Base-by-base conservation (phyloP, 1,139 yeast species). In the Yamadazyma aaseri region DNA sequence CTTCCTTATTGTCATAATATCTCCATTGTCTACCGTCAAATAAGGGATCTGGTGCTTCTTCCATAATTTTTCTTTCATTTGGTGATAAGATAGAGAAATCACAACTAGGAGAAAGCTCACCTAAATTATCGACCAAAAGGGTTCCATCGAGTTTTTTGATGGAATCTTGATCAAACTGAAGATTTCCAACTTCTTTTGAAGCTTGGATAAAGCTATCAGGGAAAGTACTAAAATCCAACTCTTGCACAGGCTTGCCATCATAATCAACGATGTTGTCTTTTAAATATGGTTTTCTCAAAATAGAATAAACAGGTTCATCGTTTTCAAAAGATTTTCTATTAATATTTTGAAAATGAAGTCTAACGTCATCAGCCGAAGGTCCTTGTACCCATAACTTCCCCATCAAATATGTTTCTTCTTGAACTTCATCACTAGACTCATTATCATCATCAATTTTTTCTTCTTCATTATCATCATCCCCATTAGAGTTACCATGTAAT, bases 301-400 rank as follows among this genome's bases (percentile, higher is more conserved):
- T 15, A 1, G 8, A 6, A 3, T 25, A 7, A 4, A 25, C 31
- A 3, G 32, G 26, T 10, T 20, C 21, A 22, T 40, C 46, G 32
- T 25, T 29, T 1, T 22, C 8, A 12, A 33, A 44, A 28, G 28
- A 27, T 1, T 28, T 22, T 20, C 40, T 21, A 5, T 35, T 35
- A 10, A 24, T 33, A 6, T 20, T 34, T 17, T 42, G 36, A 14
- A 55, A 48, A 38, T 58, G 49, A 6, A 50, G 44, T 17, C 56
- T 52, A 15, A 76, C 55, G 46, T 89, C 95, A 33, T 77, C 82
- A 15, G 67, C 66, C 3, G 79, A 66, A 1, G 98, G 97, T 0
- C 99, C 99, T 58, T 90, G 97, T 3, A 92, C 75, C 95, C 97
- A 90, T 24, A 92, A 56, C 38, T 87, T 69, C 6, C 97, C 97